These are phyloP conservation scores for Mitragyna speciosa DNA, from an alignment of 257 asterid genomes.

Conservation along the genomic window DNA sequence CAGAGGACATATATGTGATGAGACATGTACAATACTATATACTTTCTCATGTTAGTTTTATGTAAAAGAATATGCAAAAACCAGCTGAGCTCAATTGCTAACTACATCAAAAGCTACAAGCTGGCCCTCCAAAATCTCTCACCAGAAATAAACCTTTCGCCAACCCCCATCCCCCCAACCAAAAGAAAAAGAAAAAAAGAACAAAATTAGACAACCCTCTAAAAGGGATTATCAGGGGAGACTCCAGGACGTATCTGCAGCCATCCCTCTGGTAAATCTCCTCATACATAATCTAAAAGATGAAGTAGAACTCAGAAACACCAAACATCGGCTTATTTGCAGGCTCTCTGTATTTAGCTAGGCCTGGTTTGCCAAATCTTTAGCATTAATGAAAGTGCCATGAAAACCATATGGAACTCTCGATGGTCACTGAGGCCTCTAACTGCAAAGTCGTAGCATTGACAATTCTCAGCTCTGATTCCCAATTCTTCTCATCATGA, in stretches of 20 bases:
- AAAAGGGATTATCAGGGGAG: constrained; percentile 27
- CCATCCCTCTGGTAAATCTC: constrained; percentile 89
- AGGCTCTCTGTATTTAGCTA: constrained; percentile 12
- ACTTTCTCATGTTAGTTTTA: constrained; percentile 22
- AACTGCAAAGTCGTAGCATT: constrained; percentile 60
- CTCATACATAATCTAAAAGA: neutral
- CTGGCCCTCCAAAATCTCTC: too few species aligned
- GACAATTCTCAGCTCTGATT: constrained; percentile 76
- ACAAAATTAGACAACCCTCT: constrained; percentile 22
- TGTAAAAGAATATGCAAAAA: constrained; percentile 56
- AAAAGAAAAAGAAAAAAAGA: neutral
- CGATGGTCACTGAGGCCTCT: constrained; percentile 78
- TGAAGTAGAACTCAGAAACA: neutral
- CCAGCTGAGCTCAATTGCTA: constrained; percentile 92
- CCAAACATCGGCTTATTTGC: neutral
- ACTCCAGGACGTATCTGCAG: constrained; percentile 75
- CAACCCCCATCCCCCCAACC: too few species aligned
- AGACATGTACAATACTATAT: constrained; percentile 27
- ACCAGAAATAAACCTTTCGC: constrained; percentile 34
- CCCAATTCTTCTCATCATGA: constrained; percentile 68
- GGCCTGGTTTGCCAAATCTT: constrained; percentile 63
- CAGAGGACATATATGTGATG: constrained; percentile 26
- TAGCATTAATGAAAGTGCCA: constrained; percentile 71
- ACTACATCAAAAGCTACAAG: constrained; percentile 83
- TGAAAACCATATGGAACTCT: constrained; percentile 96